These are phyloP conservation scores for Pelargonium citronellum DNA, from an alignment of 441 rosid genomes.

Conservation along the genomic window DNA sequence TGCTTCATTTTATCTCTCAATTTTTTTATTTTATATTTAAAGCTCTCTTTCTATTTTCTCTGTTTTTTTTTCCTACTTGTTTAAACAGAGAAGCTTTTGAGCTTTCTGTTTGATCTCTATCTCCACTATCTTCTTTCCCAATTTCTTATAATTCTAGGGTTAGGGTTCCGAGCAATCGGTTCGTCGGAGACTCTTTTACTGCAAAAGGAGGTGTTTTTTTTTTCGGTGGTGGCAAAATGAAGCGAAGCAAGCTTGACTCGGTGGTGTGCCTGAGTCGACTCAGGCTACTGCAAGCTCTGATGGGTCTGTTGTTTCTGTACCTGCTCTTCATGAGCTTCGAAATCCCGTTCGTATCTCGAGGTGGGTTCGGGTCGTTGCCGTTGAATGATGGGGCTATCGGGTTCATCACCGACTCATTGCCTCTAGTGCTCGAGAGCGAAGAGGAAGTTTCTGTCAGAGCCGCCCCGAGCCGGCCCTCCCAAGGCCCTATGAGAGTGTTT, in stretches of 20 bases:
- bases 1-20: neutral
- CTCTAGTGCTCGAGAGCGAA: constrained; percentile 32
- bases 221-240: constrained; percentile 28
- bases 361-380: constrained; percentile 24
- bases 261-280: constrained; percentile 37
- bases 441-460: constrained; percentile 22
- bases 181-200: neutral
- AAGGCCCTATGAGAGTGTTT: constrained; percentile 8
- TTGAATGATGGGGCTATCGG: constrained; percentile 21
- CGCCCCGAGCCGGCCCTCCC: constrained; percentile 21
- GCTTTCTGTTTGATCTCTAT: neutral
- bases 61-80: neutral
- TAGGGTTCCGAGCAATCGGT: neutral
- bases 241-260: constrained; percentile 45
- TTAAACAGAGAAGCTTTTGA: neutral
- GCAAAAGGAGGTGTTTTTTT: neutral
- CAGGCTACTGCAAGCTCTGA: constrained; percentile 34
- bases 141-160: neutral
- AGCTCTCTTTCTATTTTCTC: neutral
- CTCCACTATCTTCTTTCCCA: neutral
- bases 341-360: constrained; percentile 38
- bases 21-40: neutral
- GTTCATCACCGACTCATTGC: constrained; percentile 31
- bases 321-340: constrained; percentile 49
- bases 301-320: constrained; percentile 38